Percentiles rank a stretch among this genome's conserved stretches.
phyloP scores from a whole-genome alignment of 2,329 filamentous ascomycete species.

The Aspergillus pseudotamarii region DNA sequence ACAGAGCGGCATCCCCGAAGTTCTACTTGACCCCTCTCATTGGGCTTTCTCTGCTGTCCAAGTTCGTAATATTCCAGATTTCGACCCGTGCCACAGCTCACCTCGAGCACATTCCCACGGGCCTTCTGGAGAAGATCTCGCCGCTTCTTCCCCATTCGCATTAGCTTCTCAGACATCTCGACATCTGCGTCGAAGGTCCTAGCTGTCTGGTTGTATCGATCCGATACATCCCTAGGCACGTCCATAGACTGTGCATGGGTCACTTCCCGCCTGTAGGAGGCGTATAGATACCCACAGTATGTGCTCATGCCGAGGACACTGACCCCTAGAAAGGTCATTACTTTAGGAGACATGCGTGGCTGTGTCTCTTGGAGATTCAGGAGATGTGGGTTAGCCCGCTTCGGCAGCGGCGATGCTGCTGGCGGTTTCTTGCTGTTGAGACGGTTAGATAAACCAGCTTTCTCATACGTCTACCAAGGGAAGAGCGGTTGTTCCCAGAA shows the following conservation, averaged over 20 bases:
- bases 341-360: slow-evolving; percentile 31
- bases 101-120: slow-evolving; percentile 52
- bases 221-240: slow-evolving; percentile 47
- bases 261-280: slow-evolving; percentile 44
- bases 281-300: slow-evolving; percentile 49
- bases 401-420: slow-evolving; percentile 21
- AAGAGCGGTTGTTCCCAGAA: neutral
- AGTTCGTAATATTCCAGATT: slow-evolving; percentile 52
- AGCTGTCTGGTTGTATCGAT: slow-evolving; percentile 50
- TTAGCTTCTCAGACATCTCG: slow-evolving; percentile 46
- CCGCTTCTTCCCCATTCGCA: slow-evolving; percentile 46
- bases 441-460: slow-evolving; percentile 9
- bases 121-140: slow-evolving; percentile 45
- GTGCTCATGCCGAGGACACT: slow-evolving; percentile 44
- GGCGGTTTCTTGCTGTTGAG: slow-evolving; percentile 16
- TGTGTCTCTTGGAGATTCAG: slow-evolving; percentile 22
- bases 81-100: slow-evolving; percentile 54
- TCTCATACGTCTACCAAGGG: neutral
- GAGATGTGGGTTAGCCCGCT: slow-evolving; percentile 28
- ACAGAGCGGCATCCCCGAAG: slow-evolving; percentile 43
- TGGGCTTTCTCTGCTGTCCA: slow-evolving; percentile 35
- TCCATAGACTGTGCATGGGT: slow-evolving; percentile 33
- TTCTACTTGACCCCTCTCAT: slow-evolving; percentile 32
- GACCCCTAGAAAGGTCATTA: slow-evolving; percentile 42
- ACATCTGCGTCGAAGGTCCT: slow-evolving; percentile 50